Percentiles rank a stretch among this genome's conserved stretches.
Conservation (phyloP, 2,329 filamentous ascomycete species). For the Peltaster fructicola region DNA sequence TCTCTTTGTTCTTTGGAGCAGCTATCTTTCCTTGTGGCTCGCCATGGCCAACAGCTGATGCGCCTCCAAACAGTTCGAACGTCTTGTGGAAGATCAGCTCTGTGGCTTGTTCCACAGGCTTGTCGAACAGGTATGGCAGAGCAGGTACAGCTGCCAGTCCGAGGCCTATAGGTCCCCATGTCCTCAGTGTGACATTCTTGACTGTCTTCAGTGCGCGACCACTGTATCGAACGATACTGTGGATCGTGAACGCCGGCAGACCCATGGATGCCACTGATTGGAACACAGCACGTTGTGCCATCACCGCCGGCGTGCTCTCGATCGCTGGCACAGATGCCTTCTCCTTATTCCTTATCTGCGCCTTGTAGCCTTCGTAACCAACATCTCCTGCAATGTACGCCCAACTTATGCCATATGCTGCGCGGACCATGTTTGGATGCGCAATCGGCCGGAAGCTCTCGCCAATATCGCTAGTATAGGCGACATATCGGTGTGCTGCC, state of each 20-base stretch:
- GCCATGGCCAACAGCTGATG: constrained; percentile 32
- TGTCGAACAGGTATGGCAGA: constrained; percentile 69
- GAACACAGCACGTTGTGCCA: constrained; percentile 80
- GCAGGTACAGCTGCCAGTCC: constrained; percentile 55
- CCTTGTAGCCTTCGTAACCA: constrained; percentile 82
- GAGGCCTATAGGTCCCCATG: constrained; percentile 76
- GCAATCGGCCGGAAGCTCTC: constrained; percentile 90
- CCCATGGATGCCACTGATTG: constrained; percentile 88
- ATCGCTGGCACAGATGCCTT: constrained; percentile 42
- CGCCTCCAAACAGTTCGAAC: constrained; percentile 55
- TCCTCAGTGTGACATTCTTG: constrained; percentile 59
- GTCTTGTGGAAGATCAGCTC: constrained; percentile 79
- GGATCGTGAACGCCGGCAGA: constrained; percentile 81
- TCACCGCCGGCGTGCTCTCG: constrained; percentile 80
- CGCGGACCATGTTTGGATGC: constrained; percentile 62
- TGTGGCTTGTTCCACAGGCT: constrained; percentile 80
- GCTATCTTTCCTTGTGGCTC: constrained; percentile 20
- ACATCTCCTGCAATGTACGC: constrained; percentile 84
- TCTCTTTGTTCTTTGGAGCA: constrained; percentile 15
- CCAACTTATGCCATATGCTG: constrained; percentile 86
- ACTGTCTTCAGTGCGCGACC: constrained; percentile 67
- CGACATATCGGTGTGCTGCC: constrained; percentile 86
- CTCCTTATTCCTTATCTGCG: constrained; percentile 58
- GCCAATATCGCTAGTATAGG: constrained; percentile 87
- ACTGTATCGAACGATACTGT: constrained; percentile 79